phyloP scores from a whole-genome alignment of 768 basidiomycete species.

The Suillus fuscotomentosus region DNA sequence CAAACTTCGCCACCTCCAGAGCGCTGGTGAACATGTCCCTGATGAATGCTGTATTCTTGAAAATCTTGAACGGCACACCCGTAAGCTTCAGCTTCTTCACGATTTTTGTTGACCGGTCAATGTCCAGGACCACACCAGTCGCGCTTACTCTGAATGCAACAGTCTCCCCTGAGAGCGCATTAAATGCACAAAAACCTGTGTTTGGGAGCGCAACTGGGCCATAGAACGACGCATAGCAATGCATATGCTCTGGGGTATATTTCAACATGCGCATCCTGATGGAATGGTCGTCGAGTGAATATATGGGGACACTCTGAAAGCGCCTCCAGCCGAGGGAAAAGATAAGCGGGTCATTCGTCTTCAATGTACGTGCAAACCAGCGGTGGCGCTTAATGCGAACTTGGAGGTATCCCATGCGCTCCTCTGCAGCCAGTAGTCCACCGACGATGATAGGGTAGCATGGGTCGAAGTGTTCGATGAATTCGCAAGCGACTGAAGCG shows the following conservation, averaged over 20 bases:
- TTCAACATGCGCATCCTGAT: conserved; percentile 99
- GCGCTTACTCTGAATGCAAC: conserved; percentile 88
- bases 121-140: conserved; percentile 91
- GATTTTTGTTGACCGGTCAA: conserved; percentile 90
- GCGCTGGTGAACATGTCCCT: conserved; percentile 96
- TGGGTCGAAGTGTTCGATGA: conserved; percentile 93
- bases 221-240: conserved; percentile 97
- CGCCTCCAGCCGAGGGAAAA: conserved; percentile 97
- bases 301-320: conserved; percentile 93
- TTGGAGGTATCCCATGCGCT: conserved; percentile 90
- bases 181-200: conserved; percentile 98
- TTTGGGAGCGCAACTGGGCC: conserved; percentile 91
- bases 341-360: conserved; percentile 96
- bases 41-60: conserved; percentile 98
- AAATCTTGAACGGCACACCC: conserved; percentile 94
- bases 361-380: conserved; percentile 88
- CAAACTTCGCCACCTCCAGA: conserved; percentile 96
- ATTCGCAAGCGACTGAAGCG: conserved; percentile 78
- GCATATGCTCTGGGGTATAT: conserved; percentile 99
- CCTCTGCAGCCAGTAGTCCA: conserved; percentile 86
- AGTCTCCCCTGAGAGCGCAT: conserved; percentile 63
- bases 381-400: conserved; percentile 95
- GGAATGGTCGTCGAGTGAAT: conserved; percentile 95
- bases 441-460: conserved; percentile 89
- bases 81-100: conserved; percentile 99